These are phyloP conservation scores for Gyromitra esculenta DNA, from an alignment of 2,329 filamentous ascomycete genomes.

Conservation along the genomic window DNA sequence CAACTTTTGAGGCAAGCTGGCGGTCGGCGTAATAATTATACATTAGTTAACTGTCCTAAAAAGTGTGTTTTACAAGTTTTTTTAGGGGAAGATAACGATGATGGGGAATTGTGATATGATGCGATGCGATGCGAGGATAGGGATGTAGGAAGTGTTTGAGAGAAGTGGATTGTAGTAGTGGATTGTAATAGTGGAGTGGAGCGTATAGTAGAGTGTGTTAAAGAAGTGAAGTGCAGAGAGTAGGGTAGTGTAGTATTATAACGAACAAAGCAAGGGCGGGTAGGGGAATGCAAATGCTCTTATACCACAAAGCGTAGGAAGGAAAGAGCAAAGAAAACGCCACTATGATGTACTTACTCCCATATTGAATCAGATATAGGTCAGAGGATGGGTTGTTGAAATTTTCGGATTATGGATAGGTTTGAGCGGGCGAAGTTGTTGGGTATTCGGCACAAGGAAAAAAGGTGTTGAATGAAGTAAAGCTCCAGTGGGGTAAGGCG, in stretches of 20 bases:
- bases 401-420: neutral
- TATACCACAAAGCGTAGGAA: constrained; percentile 21
- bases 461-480: constrained; percentile 11
- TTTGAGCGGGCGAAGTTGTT: constrained; percentile 31
- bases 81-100: neutral
- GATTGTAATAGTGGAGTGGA: neutral
- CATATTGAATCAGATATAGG: constrained; percentile 29
- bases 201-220: neutral
- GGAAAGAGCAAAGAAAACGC: neutral
- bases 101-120: neutral
- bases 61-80: neutral
- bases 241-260: neutral
- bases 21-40: constrained; percentile 38
- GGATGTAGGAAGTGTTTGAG: neutral
- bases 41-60: constrained; percentile 34
- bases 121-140: neutral
- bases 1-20: constrained; percentile 54
- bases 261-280: neutral
- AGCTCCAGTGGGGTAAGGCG: constrained; percentile 28
- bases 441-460: constrained; percentile 9
- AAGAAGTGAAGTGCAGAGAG: neutral
- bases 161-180: neutral
- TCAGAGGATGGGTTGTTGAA: neutral
- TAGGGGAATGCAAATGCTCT: constrained; percentile 15
- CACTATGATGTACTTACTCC: constrained; percentile 41